Evolutionary conservation across 2,329 filamentous ascomycete genomes (phyloP), one percentile per base, ranked within the genome.

Genomic region (Grosmannia serpens): DNA sequence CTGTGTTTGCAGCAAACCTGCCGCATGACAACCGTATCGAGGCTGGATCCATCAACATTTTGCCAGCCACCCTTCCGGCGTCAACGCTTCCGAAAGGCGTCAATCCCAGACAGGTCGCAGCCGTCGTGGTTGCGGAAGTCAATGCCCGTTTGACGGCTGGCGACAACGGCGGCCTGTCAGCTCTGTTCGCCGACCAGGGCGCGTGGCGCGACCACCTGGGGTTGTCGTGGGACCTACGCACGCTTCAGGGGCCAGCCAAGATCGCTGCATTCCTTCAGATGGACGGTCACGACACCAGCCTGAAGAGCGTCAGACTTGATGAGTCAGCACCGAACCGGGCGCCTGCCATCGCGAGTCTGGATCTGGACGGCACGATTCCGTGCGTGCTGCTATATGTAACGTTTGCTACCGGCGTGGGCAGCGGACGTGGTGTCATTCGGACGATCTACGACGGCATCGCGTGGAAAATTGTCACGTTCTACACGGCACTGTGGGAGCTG

Each of bases 401-500:
- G 0, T 70, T 84, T 24, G 73, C 79, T 3, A 85, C 80, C 0
- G 70, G 73, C 6, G 63, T 80, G 1, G 85, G 85, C 0, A 63
- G 64, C 0, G 86, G 84, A 0, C 69, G 75, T 1, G 86, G 85
- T 1, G 63, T 87, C 1, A 73, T 80, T 0, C 73, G 82, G 4
- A 67, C 88, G 0, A 72, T 76, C 0, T 67, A 75, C 44, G 70
- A 69, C 0, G 69, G 68, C 0, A 69, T 68, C 3, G 41, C 59
- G 2, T 88, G 83, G 84, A 85, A 83, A 66, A 78, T 82, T 0
- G 86, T 81, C 62, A 84, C 82, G 1, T 64, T 88, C 0, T 87
- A 82, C 65, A 88, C 85, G 0, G 73, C 75, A 0, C 70, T 89
- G 6, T 66, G 75, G 1, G 76, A 79, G 44, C 62, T 89, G 6